A percentile compares a stretch with the other conserved stretches of the same genome.
Evolutionary conservation across 2,329 filamentous ascomycete species (phyloP).

Genomic region (Diaporthe sp.): DNA sequence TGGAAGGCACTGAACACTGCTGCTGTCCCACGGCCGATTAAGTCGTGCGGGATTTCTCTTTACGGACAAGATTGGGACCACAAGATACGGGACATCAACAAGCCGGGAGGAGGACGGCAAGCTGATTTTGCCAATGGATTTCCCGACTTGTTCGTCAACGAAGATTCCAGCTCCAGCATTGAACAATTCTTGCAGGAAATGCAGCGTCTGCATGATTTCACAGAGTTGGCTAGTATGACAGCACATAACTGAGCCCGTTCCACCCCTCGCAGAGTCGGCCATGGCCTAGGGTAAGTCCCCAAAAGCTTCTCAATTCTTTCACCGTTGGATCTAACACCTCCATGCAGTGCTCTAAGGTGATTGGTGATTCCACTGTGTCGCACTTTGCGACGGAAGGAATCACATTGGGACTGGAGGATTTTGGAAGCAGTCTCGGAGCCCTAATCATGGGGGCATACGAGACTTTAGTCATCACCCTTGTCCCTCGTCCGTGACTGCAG

Average conservation of each 20-base stretch:
- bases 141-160: slow-evolving; percentile 16
- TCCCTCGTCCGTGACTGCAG: not conserved
- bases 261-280: not conserved
- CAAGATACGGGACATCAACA: slow-evolving; percentile 43
- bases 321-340: not conserved
- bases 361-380: not conserved
- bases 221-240: slow-evolving; percentile 1
- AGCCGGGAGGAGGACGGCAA: slow-evolving; percentile 2
- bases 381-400: not conserved
- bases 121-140: slow-evolving; percentile 26
- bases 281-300: not conserved
- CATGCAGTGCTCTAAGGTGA: not conserved
- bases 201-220: slow-evolving; percentile 32
- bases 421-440: not conserved
- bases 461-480: not conserved
- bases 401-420: not conserved
- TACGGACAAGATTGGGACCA: slow-evolving; percentile 39
- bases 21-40: slow-evolving; percentile 20
- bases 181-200: slow-evolving; percentile 31
- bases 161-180: not conserved
- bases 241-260: not conserved
- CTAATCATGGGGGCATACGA: not conserved
- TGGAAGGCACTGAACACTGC: slow-evolving; percentile 25
- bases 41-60: slow-evolving; percentile 43
- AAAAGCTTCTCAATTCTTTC: not conserved